Evolutionary conservation across 768 basidiomycete species (phyloP).

Genomic region (Gloeostereum incarnatum): DNA sequence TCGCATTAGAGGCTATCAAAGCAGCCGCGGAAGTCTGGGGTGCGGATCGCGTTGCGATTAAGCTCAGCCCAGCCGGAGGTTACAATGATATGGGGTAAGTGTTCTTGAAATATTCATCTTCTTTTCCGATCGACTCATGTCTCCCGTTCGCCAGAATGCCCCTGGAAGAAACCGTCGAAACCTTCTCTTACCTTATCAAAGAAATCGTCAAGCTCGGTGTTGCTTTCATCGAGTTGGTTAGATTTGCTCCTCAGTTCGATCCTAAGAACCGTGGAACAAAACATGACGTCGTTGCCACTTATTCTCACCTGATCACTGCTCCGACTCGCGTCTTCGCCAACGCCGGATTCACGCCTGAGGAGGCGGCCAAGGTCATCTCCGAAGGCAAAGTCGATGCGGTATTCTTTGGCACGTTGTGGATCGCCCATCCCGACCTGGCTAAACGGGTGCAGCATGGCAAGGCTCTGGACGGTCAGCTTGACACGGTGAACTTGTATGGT

Average conservation of each 20-base stretch:
- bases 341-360: conserved; percentile 14
- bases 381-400: conserved; percentile 16
- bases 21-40: conserved; percentile 25
- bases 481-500: conserved; percentile 13
- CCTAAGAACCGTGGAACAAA: conserved; percentile 13
- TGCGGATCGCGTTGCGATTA: conserved; percentile 21
- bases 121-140: background rate
- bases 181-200: conserved; percentile 15
- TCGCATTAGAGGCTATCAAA: conserved; percentile 25
- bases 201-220: conserved; percentile 15
- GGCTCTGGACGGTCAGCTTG: conserved; percentile 13
- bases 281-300: conserved; percentile 18
- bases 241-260: conserved; percentile 11
- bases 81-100: conserved; percentile 22
- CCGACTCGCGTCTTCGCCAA: conserved; percentile 15
- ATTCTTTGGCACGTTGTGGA: conserved; percentile 17
- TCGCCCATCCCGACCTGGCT: conserved; percentile 21
- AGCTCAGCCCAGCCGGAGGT: conserved; percentile 21
- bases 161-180: conserved; percentile 17
- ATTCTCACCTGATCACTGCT: conserved; percentile 14
- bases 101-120: background rate
- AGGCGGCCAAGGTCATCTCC: conserved; percentile 14
- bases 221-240: conserved; percentile 15
- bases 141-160: conserved; percentile 12
- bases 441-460: conserved; percentile 16